These are phyloP conservation scores for Sporothrix sp. DNA, from an alignment of 2,329 filamentous ascomycete species.

Conservation along the genomic window DNA sequence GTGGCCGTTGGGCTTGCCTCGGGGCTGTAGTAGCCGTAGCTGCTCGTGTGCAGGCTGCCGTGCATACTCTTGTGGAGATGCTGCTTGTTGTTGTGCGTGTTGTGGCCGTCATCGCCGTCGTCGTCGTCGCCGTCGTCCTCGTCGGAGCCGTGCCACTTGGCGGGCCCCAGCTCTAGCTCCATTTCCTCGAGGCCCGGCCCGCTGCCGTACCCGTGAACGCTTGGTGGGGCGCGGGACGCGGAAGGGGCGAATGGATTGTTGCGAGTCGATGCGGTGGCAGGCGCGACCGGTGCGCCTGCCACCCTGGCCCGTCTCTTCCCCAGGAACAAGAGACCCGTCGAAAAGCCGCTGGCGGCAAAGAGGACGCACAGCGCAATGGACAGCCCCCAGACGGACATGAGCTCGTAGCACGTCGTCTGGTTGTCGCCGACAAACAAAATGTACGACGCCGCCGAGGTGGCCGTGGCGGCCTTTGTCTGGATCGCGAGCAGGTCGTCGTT, in stretches of 20 bases:
- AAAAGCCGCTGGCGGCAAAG: conserved; percentile 53
- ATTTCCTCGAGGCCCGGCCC: conserved; percentile 19
- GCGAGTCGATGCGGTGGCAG: too few species aligned
- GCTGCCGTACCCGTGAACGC: conserved; percentile 4
- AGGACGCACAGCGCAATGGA: conserved; percentile 68
- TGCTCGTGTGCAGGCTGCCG: background rate
- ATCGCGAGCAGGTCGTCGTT: conserved; percentile 33
- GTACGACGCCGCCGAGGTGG: conserved; percentile 23
- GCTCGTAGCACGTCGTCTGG: conserved; percentile 63
- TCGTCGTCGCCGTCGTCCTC: conserved; percentile 3
- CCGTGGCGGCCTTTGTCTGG: conserved; percentile 23
- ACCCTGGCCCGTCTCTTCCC: conserved; percentile 34
- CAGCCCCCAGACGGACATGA: conserved; percentile 82
- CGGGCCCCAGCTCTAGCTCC: background rate
- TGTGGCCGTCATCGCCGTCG: background rate
- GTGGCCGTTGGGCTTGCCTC: conserved; percentile 1
- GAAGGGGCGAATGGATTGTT: too few species aligned
- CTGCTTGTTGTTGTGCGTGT: background rate
- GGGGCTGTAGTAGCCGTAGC: background rate
- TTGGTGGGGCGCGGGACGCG: too few species aligned
- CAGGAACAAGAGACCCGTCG: conserved; percentile 52
- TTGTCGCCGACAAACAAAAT: conserved; percentile 41
- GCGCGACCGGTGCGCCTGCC: background rate
- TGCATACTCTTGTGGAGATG: background rate
- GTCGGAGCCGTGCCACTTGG: conserved; percentile 2